Evolutionary conservation across 306 rosid species (phyloP).

Genomic region (Sechiopsis laciniata): DNA sequence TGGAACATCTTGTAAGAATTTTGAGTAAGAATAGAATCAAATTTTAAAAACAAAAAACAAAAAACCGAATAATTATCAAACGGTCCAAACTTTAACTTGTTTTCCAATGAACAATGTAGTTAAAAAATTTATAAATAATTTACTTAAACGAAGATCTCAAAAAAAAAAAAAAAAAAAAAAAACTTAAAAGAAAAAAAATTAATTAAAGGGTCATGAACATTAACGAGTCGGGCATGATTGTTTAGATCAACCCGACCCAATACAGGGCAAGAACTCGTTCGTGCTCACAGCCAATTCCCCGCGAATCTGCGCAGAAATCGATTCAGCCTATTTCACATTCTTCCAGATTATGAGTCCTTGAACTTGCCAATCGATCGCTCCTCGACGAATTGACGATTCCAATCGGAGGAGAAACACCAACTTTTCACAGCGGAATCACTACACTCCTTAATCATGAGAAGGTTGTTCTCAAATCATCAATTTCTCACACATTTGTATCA

Average conservation of each 20-base stretch:
- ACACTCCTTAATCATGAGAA: constrained; percentile 19
- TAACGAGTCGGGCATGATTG: not conserved
- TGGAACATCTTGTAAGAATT: too few species aligned
- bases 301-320: not conserved
- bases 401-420: not conserved
- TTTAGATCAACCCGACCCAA: not conserved
- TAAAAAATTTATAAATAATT: too few species aligned
- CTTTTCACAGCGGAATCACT: constrained; percentile 1
- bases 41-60: too few species aligned
- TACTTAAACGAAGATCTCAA: too few species aligned
- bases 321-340: not conserved
- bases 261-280: not conserved
- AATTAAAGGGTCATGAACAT: not conserved
- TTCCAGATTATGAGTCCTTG: not conserved
- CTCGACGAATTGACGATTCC: not conserved
- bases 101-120: too few species aligned
- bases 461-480: constrained; percentile 3
- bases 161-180: too few species aligned
- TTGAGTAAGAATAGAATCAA: too few species aligned
- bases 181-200: too few species aligned
- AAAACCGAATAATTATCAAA: too few species aligned
- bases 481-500: not conserved
- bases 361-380: not conserved
- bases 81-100: too few species aligned
- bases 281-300: not conserved